phyloP scores from a whole-genome alignment of 2,329 filamentous ascomycete species.

The Chalaropsis ovoidea region DNA sequence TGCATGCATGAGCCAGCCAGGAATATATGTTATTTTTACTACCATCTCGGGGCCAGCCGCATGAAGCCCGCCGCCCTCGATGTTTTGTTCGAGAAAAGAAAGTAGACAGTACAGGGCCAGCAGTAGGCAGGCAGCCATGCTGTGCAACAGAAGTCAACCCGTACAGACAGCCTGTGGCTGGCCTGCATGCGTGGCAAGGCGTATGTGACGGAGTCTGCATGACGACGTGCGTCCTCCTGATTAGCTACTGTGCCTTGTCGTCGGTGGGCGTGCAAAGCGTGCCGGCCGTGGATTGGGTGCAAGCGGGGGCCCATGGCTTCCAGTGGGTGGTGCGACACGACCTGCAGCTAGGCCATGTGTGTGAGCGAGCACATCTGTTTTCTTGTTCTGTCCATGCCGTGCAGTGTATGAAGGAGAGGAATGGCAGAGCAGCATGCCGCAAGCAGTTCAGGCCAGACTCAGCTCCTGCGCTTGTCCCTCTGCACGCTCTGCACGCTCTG shows the following conservation, averaged over 20 bases:
- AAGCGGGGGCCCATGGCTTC: not conserved
- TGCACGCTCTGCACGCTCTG: not conserved
- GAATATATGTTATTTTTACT: not conserved
- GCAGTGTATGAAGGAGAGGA: not conserved
- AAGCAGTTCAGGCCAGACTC: not conserved
- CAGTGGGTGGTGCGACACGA: not conserved
- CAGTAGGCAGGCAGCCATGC: not conserved
- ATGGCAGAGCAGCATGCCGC: not conserved
- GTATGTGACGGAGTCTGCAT: not conserved
- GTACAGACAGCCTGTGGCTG: not conserved
- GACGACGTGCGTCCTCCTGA: not conserved
- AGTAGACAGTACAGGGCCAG: not conserved
- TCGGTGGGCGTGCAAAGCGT: not conserved
- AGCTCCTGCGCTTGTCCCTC: not conserved
- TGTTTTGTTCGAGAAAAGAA: no score
- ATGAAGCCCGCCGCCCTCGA: no score
- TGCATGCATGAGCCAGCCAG: not conserved
- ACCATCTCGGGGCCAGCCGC: not conserved
- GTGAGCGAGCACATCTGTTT: not conserved
- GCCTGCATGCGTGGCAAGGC: not conserved
- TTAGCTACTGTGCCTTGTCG: not conserved
- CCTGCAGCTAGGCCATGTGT: not conserved
- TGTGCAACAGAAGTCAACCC: not conserved
- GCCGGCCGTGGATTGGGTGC: not conserved
- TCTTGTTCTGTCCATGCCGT: not conserved